Base-by-base conservation (phyloP, 2,329 filamentous ascomycete species). In the Fusarium sp. region DNA sequence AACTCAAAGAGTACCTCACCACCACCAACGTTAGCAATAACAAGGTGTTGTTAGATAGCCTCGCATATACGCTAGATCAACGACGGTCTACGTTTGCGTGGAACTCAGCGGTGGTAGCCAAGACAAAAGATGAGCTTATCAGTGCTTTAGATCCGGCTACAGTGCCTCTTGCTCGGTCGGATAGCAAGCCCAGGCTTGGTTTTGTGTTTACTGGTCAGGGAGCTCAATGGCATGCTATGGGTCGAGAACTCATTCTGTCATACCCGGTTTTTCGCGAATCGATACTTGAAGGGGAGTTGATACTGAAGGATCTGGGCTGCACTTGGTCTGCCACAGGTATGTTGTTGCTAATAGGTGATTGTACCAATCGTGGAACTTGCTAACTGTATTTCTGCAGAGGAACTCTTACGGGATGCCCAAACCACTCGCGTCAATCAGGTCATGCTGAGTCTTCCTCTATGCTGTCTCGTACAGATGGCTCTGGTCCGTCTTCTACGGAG, bases 141-240 rank as follows among this genome's bases (percentile, higher is more conserved):
- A 13, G 2, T 1, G 40, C n/a, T 6, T 13, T 42, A 7, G n/a
- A 42, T 20, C 11, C 40, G 7, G 14, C 40, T 14, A 13, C 35
- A 37, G 35, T 37, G 14, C 35, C 35, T 37, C 35, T 37, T 37
- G 35, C 35, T 37, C 3, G 35, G 12, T n/a, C 38, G 13, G 32
- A 52, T 20, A 17, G 20, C 20, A 37, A 37, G 35, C 32, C 27
- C 6, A 32, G 26, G 18, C 30, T 55, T 8, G 9, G 44, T 7
- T n/a, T 35, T 15, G 32, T 57, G 3, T 58, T 58, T 15, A 58
- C 44, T 8, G 55, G 55, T 3, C 44, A 58, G n/a, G 55, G 55
- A 5, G 23, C 55, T 2, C 55, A 58, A 13, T 58, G 55, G 55
- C 26, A 46, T 15, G 23, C 26, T 7, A 58, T 58, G 35, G 55